These are phyloP conservation scores for Pythium apleroticum DNA, from an alignment of 352 stramenopile genomes.

Conservation along the genomic window DNA sequence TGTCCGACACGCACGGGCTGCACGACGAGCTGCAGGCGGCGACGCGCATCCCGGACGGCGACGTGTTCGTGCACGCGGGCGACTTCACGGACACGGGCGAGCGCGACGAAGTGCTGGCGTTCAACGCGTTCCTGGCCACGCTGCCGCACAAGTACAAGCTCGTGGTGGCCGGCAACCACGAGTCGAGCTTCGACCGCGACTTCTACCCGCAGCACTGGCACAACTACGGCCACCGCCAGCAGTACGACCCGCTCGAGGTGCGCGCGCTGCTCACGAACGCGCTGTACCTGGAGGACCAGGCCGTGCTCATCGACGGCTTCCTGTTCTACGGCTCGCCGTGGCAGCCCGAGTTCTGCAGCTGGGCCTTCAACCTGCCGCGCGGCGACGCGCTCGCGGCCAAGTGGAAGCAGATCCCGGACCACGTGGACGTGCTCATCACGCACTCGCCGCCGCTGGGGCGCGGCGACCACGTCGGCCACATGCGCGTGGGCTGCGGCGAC, in stretches of 20 bases:
- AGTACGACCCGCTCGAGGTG: slow-evolving; percentile 69
- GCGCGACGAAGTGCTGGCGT: slow-evolving; percentile 60
- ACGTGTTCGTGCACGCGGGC: slow-evolving; percentile 87
- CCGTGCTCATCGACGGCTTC: slow-evolving; percentile 71
- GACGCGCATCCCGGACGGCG: slow-evolving; percentile 54
- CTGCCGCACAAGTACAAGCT: slow-evolving; percentile 79
- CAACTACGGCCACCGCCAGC: slow-evolving; percentile 65
- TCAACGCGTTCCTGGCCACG: slow-evolving; percentile 65
- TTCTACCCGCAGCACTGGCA: slow-evolving; percentile 75
- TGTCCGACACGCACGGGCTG: slow-evolving; percentile 78
- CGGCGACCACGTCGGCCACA: slow-evolving; percentile 56
- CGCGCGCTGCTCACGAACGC: slow-evolving; percentile 72
- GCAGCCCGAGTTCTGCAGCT: slow-evolving; percentile 86
- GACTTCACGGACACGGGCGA: slow-evolving; percentile 87
- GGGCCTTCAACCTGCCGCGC: slow-evolving; percentile 73
- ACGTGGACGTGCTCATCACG: slow-evolving; percentile 87
- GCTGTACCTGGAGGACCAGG: slow-evolving; percentile 76
- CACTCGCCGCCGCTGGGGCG: slow-evolving; percentile 84
- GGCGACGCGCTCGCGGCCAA: slow-evolving; percentile 39
- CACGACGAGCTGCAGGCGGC: slow-evolving; percentile 56
- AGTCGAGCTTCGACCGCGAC: slow-evolving; percentile 70
- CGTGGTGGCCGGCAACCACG: slow-evolving; percentile 81
- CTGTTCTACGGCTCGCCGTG: slow-evolving; percentile 76
- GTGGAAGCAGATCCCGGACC: slow-evolving; percentile 52
- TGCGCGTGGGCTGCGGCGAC: slow-evolving; percentile 73